Evolutionary conservation across 441 rosid species (phyloP), one percentile per base, ranked within the genome.

Genomic region (Gossypium aridum): DNA sequence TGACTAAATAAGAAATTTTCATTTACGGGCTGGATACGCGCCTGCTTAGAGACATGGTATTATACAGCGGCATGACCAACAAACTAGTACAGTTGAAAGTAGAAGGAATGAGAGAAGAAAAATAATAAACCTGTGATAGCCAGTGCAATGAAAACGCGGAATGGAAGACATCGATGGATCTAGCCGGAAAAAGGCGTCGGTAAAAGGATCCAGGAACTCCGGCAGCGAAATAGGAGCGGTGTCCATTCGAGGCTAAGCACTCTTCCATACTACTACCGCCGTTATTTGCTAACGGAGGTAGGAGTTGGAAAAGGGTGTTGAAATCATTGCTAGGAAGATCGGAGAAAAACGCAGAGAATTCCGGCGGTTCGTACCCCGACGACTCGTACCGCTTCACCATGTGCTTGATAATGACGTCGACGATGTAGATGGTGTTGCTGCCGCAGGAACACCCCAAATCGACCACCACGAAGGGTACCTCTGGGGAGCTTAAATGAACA

Each of bases 321-420:
- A 94, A 94, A 77, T 94, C 98, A 59, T 94, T 94, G 84, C 92
- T 83, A 1, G 98, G 97, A 26, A 94, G 97, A 79, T 94, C 98
- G 19, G 97, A 82, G 85, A 92, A 94, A 71, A 87, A 92, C 13
- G 96, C 96, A 0, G 89, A 81, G 73, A 92, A 94, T 77, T 94
- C 98, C 59, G 98, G 97, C 0, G 81, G 85, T 57, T 83, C 89
- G 3, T 76, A 60, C 10, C 94, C 92, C 0, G 77, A 70, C 0
- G 91, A 79, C 73, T 90, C 91, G 53, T 85, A 90, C 3, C 97
- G 80, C 79, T 92, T 89, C 57, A 72, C 84, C 76, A 94, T 89
- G 86, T 94, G 96, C 75, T 92, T 91, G 84, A 92, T 83, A 70
- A 93, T 93, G 43, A 89, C 87, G 54, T 90, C 89, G 45, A 92